A percentile compares a stretch with the other conserved stretches of the same genome.
Conservation (phyloP, 305 asterid genomes). For the Vinca major region DNA sequence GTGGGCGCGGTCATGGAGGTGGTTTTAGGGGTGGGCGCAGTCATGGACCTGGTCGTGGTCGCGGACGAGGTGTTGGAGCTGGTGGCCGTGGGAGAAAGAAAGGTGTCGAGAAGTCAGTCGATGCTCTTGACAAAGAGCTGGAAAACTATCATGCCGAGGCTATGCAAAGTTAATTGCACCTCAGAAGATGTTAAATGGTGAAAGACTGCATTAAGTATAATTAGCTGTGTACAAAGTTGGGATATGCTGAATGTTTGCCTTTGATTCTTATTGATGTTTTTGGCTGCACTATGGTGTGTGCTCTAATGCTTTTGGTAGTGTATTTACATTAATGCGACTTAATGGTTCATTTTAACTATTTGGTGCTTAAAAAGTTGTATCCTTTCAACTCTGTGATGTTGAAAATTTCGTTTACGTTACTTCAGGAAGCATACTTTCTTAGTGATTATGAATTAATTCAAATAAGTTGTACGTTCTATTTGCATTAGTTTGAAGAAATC, state of each 20-base stretch:
- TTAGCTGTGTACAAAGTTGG: slow-evolving; percentile 11
- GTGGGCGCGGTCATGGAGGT: slow-evolving; percentile 6
- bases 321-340: background rate
- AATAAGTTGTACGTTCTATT: no score
- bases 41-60: slow-evolving; percentile 14
- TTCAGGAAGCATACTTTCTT: no score
- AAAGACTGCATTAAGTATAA: background rate
- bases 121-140: slow-evolving; percentile 82
- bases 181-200: background rate
- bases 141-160: slow-evolving; percentile 73
- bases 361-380: background rate
- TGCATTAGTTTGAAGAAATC: no score
- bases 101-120: slow-evolving; percentile 53
- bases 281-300: background rate
- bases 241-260: background rate
- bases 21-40: background rate
- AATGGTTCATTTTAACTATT: background rate
- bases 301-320: background rate
- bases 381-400: no score
- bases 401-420: no score
- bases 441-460: no score
- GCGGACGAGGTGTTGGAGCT: slow-evolving; percentile 34
- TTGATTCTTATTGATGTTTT: background rate
- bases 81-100: slow-evolving; percentile 44
- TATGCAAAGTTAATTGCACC: slow-evolving; percentile 38